phyloP scores from a whole-genome alignment of 1,284 basidiomycete genomes.

The Ganoderma lucidum region DNA sequence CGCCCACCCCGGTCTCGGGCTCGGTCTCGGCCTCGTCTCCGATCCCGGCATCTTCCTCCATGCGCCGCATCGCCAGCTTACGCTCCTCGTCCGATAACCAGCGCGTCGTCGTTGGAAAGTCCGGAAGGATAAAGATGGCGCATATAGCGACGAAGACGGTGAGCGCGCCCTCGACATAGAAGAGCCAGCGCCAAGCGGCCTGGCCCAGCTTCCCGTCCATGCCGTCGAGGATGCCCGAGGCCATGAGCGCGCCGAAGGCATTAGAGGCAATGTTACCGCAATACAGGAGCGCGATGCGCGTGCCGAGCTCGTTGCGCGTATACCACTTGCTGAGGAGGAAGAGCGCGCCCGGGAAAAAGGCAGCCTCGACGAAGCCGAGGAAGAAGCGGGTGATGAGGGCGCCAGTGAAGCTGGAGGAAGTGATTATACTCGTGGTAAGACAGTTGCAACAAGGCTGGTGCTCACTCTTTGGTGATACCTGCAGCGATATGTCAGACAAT shows the following conservation, averaged over 20 bases:
- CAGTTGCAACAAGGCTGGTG: neutral
- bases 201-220: constrained; percentile 78
- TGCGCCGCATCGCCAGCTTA: constrained; percentile 70
- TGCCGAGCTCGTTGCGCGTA: constrained; percentile 69
- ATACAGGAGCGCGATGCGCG: constrained; percentile 79
- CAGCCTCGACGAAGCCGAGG: constrained; percentile 73
- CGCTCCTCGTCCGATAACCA: constrained; percentile 72
- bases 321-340: constrained; percentile 80
- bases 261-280: constrained; percentile 81
- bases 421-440: constrained; percentile 10
- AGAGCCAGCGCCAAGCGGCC: constrained; percentile 81
- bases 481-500: neutral
- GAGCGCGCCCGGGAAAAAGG: constrained; percentile 74
- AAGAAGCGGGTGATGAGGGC: constrained; percentile 80
- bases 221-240: constrained; percentile 71
- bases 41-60: constrained; percentile 74
- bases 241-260: constrained; percentile 83
- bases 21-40: constrained; percentile 51
- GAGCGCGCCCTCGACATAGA: constrained; percentile 75
- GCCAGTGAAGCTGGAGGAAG: constrained; percentile 61
- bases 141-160: constrained; percentile 69
- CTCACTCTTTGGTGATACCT: constrained; percentile 34
- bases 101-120: constrained; percentile 68
- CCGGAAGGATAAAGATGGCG: constrained; percentile 77
- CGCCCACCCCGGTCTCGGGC: constrained; percentile 15